Evolutionary conservation across 768 basidiomycete species (phyloP).

Genomic region (Cystobasidium onofrii): DNA sequence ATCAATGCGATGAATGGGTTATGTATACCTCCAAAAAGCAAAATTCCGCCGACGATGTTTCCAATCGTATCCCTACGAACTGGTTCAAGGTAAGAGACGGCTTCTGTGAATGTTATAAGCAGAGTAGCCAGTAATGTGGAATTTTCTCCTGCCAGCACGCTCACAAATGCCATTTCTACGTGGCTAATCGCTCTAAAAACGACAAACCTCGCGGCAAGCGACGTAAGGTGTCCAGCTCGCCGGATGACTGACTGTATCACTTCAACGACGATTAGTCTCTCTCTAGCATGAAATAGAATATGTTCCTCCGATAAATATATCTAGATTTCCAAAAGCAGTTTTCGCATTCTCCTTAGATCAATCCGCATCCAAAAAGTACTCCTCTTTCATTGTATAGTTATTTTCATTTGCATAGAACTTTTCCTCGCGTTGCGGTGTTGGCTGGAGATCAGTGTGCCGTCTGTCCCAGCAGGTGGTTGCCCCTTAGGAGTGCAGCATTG

Average conservation of each 20-base stretch:
- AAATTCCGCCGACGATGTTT: not conserved
- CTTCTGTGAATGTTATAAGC: not conserved
- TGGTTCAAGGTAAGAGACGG: slow-evolving; percentile 20
- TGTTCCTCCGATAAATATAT: too few species aligned
- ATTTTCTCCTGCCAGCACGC: slow-evolving; percentile 12
- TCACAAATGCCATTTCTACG: slow-evolving; percentile 21
- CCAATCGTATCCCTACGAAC: not conserved
- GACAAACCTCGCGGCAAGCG: not conserved
- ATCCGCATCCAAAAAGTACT: too few species aligned
- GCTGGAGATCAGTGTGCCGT: too few species aligned
- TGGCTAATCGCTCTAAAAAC: not conserved
- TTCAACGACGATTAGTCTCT: not conserved
- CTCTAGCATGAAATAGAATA: not conserved
- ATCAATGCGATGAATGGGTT: slow-evolving; percentile 33
- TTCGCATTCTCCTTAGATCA: too few species aligned
- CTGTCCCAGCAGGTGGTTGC: too few species aligned
- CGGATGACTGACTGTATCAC: not conserved
- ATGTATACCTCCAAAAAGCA: slow-evolving; percentile 19
- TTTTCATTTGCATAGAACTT: too few species aligned
- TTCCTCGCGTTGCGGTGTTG: too few species aligned
- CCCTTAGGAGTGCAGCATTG: too few species aligned
- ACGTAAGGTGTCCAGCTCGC: not conserved
- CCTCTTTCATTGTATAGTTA: too few species aligned
- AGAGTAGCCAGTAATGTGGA: not conserved
- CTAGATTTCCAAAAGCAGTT: too few species aligned